Evolutionary conservation across 73 alveolate species (phyloP).

Genomic region (Uronychia binucleata): DNA sequence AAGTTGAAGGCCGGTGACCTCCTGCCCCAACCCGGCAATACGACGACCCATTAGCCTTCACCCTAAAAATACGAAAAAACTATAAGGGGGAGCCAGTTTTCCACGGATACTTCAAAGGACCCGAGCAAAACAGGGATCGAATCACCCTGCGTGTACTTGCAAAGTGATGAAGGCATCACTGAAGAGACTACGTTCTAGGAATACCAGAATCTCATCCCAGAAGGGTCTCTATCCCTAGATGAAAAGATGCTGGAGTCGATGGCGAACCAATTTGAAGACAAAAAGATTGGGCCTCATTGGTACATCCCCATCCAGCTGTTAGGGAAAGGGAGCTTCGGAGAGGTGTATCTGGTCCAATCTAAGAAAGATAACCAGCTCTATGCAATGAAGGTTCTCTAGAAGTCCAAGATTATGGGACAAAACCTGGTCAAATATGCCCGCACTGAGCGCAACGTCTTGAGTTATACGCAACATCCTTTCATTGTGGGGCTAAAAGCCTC

Average conservation of each 20-base stretch:
- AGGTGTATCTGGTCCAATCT: constrained; percentile 82
- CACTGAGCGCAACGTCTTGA: constrained; percentile 93
- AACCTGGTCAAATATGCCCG: constrained; percentile 94
- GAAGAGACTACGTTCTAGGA: not conserved
- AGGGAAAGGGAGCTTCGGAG: constrained; percentile 92
- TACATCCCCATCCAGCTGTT: constrained; percentile 67
- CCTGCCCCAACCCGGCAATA: too few relatives aligned
- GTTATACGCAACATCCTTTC: constrained; percentile 86
- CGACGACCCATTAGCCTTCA: too few relatives aligned
- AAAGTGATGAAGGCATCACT: not conserved
- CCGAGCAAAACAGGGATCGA: not conserved
- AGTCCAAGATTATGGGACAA: constrained; percentile 84
- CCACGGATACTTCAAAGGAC: not conserved
- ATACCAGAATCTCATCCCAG: not conserved
- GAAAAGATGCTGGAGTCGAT: not conserved
- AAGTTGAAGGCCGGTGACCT: too few relatives aligned
- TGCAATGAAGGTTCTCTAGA: constrained; percentile 94
- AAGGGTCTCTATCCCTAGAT: not conserved
- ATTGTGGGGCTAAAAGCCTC: constrained; percentile 88
- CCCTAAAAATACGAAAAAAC: too few relatives aligned
- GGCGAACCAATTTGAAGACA: not conserved
- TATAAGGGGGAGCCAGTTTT: not conserved
- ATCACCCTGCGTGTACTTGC: not conserved
- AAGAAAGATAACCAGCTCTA: constrained; percentile 39
- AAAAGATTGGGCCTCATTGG: constrained; percentile 64